Evolutionary conservation across 2,329 filamentous ascomycete species (phyloP), one percentile per base, ranked within the genome.

Genomic region (Fusarium clavum): DNA sequence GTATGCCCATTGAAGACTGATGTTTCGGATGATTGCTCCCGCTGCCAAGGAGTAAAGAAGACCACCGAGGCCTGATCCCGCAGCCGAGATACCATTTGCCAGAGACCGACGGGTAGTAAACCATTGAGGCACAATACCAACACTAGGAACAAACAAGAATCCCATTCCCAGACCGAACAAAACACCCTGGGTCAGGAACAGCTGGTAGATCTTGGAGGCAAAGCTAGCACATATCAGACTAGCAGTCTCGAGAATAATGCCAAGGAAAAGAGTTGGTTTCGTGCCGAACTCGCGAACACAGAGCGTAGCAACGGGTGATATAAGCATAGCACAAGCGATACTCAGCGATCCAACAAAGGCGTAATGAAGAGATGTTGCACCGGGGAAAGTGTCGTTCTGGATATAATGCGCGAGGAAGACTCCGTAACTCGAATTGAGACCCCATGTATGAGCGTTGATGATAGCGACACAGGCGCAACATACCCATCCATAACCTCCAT

Each of bases 131-230:
- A 91, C 83, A 13, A 94, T 86, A 34, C 87, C 87, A 5, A 91
- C 90, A 7, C 85, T 88, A 1, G 88, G 87, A 1, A 92, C 91
- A 76, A 94, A 95, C 12, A 91, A 82, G 61, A 94, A 90, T 0
- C 92, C 92, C 86, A 95, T 91, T 5, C 92, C 92, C 24, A 91
- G 78, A n/a, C 93, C 93, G 67, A 95, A 94, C 57, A 89, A 87
- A 5, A 94, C 75, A 7, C 93, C 93, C 76, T 95, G 93, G 8
- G 86, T 87, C 1, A 95, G 84, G 61, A 94, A 90, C 1, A 96
- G 84, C 38, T 95, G 92, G 90, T 92, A 94, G 61, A 93, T 90
- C 59, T 87, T 75, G 18, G 77, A 82, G 1, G 91, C 87, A 72
- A 94, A 94, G 16, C 89, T 91, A 10, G 92, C 92, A 3, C 87